Conservation (phyloP, 805 yeast genomes). For the Wickerhamomyces bovis region DNA sequence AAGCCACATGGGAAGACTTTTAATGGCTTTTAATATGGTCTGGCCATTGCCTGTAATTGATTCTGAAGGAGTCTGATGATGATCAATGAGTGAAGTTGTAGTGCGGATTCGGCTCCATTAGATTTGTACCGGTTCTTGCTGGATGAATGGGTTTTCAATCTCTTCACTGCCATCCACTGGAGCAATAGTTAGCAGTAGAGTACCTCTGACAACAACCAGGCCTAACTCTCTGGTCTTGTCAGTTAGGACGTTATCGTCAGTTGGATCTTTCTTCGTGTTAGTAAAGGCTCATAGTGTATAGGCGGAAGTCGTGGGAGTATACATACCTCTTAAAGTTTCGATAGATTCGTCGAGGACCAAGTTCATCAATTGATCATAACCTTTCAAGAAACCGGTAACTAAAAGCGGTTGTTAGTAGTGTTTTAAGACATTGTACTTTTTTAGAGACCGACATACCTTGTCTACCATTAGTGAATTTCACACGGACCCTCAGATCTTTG, state of each 20-base stretch:
- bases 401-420: conserved; percentile 4
- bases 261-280: conserved; percentile 39
- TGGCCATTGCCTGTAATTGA: not conserved
- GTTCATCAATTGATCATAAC: conserved; percentile 78
- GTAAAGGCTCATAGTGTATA: not conserved
- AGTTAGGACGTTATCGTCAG: conserved; percentile 48
- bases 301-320: not conserved
- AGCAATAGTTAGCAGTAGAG: conserved; percentile 61
- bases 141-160: conserved; percentile 63
- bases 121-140: conserved; percentile 11
- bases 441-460: conserved; percentile 30
- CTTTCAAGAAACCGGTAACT: conserved; percentile 70
- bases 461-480: conserved; percentile 83
- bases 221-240: conserved; percentile 65
- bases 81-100: not conserved
- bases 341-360: conserved; percentile 64
- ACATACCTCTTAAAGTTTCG: conserved; percentile 57
- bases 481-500: conserved; percentile 65
- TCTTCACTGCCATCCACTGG: conserved; percentile 68
- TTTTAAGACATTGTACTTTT: no score
- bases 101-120: not conserved
- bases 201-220: conserved; percentile 80
- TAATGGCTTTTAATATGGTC: not conserved
- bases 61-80: not conserved
- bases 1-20: not conserved